Evolutionary conservation across 2,329 filamentous ascomycete species (phyloP).

Genomic region (Acrocalymma vagum): DNA sequence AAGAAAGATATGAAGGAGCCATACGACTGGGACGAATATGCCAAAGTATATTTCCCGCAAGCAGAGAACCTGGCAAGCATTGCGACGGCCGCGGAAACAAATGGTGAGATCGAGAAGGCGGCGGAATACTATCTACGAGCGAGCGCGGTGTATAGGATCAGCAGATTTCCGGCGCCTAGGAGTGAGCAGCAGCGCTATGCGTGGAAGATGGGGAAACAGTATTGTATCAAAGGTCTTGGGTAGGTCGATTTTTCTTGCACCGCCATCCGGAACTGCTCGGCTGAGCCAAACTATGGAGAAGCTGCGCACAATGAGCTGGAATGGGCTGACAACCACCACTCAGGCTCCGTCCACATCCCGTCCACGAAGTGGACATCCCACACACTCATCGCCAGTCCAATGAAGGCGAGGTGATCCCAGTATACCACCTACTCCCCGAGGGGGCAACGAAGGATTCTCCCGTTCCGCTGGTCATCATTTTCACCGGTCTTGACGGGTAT

Average conservation of each 20-base stretch:
- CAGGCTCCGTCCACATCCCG: constrained; percentile 58
- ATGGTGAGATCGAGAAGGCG: constrained; percentile 62
- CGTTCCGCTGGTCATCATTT: constrained; percentile 62
- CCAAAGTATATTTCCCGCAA: constrained; percentile 66
- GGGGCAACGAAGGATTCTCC: constrained; percentile 52
- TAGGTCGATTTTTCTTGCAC: too few species aligned
- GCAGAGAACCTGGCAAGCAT: constrained; percentile 65
- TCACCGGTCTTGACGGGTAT: constrained; percentile 68
- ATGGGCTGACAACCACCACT: constrained; percentile 6
- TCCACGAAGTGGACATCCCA: constrained; percentile 69
- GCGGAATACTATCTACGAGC: constrained; percentile 67
- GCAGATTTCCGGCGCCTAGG: constrained; percentile 69
- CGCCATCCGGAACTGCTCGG: too few species aligned
- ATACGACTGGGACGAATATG: constrained; percentile 70
- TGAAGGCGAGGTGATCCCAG: constrained; percentile 67
- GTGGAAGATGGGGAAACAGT: constrained; percentile 71
- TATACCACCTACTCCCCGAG: constrained; percentile 70
- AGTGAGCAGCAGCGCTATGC: constrained; percentile 64
- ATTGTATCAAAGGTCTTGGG: constrained; percentile 65
- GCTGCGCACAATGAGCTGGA: too few species aligned
- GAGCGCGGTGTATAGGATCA: constrained; percentile 73
- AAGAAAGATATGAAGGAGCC: constrained; percentile 70
- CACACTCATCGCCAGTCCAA: constrained; percentile 59
- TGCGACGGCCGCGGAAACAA: constrained; percentile 60
- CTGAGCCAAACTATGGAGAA: too few species aligned